Evolutionary conservation across 2,329 filamentous ascomycete genomes (phyloP).

Genomic region (Thielaviopsis ethacetica): DNA sequence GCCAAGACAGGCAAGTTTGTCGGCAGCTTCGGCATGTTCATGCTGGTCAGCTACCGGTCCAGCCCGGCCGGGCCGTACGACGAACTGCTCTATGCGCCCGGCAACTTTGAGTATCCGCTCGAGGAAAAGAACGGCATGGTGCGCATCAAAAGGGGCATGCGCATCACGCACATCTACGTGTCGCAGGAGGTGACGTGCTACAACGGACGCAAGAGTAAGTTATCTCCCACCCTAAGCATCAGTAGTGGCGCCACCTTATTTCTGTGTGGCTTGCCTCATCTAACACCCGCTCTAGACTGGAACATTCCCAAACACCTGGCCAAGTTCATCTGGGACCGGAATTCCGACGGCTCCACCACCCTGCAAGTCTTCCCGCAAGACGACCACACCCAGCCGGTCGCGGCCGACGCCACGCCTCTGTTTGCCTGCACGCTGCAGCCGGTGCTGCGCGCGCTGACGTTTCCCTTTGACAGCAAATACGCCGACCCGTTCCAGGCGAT

Average conservation of each 20-base stretch:
- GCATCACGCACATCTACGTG: slow-evolving; percentile 38
- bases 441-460: slow-evolving; percentile 24
- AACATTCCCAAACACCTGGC: slow-evolving; percentile 40
- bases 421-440: slow-evolving; percentile 30
- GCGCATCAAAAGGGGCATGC: slow-evolving; percentile 19
- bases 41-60: slow-evolving; percentile 33
- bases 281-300: slow-evolving; percentile 25
- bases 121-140: slow-evolving; percentile 20
- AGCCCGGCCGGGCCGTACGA: slow-evolving; percentile 38
- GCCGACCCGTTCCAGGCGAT: slow-evolving; percentile 26
- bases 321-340: slow-evolving; percentile 28
- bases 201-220: slow-evolving; percentile 33
- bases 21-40: slow-evolving; percentile 31
- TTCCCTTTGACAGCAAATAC: slow-evolving; percentile 26
- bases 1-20: slow-evolving; percentile 21
- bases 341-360: slow-evolving; percentile 21
- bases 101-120: slow-evolving; percentile 26
- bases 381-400: slow-evolving; percentile 11
- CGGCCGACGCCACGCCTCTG: slow-evolving; percentile 23
- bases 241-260: background rate
- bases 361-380: slow-evolving; percentile 31
- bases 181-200: slow-evolving; percentile 34
- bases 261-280: background rate
- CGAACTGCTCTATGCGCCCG: slow-evolving; percentile 32
- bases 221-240: slow-evolving; percentile 4